Base-by-base conservation (phyloP, 371 early-diverging fungal genomes). In the Mucor velutinosus region DNA sequence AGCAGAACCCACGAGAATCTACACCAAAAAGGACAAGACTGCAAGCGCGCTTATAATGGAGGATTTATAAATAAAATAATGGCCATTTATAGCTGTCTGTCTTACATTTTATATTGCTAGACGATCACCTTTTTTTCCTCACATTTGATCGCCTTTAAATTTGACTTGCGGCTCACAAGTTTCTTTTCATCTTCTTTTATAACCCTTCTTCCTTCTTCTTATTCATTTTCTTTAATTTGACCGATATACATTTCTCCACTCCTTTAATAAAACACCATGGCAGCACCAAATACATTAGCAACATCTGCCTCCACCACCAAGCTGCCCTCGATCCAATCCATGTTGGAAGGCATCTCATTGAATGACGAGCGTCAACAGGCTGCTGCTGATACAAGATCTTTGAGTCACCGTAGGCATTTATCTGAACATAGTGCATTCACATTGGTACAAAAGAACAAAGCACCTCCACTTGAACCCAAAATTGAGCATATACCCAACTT, bases 361-460 rank as follows among this genome's bases (percentile, higher is more conserved):
- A 12, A 68, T 69, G 51, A 62, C 66, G 27, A 19, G 25, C 23
- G 23, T 47, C 37, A 45, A 45, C 45, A 45, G 10, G 39, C 15
- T 19, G 19, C 19, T 45, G 37, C 37, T 14, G 37, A 37, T 14
- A 14, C 37, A 37, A 45, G 19, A 19, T 12, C 62, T 21, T 19
- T 58, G 8, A 67, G 69, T 14, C 81, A 78, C 43, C 61, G 70
- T 47, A 70, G 78, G 14, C 75, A 81, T 69, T 64, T 60, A 35
- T 75, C 78, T 6, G 78, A 75, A 49, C 69, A 70, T 15, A 37
- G 15, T 41, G 45, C 45, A 45, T 45, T 45, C 7, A 45, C 45
- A n/a, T 45, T 45, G 45, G 45, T 45, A 19, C 15, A 43, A 43
- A 45, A 45, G n/a, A 45, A 45, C 19, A 45, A 45, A 17, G 45